Evolutionary conservation across 441 rosid species (phyloP).

Genomic region (Kokia cookei): DNA sequence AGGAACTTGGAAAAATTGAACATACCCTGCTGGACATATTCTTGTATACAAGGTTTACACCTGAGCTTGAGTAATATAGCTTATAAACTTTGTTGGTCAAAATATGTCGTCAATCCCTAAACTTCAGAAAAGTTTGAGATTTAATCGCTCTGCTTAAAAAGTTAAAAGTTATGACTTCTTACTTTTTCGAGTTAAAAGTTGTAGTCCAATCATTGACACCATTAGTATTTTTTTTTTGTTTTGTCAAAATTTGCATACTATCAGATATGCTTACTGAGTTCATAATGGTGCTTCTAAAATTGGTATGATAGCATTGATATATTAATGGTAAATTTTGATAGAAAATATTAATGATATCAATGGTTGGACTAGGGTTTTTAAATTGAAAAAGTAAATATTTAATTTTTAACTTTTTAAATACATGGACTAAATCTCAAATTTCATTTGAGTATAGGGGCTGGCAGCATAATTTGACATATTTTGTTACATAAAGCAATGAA

Average conservation of each 20-base stretch:
- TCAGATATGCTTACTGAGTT: neutral
- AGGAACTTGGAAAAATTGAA: neutral
- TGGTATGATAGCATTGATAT: neutral
- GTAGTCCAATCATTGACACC: neutral
- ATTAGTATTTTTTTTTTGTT: neutral
- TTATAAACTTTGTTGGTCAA: neutral
- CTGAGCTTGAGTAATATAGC: neutral
- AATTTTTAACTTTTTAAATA: neutral
- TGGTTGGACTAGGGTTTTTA: neutral
- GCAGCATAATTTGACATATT: neutral
- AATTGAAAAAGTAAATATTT: neutral
- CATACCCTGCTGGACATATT: neutral
- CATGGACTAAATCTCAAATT: neutral
- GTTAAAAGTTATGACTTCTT: neutral
- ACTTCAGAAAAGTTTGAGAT: neutral
- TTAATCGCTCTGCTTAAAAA: neutral
- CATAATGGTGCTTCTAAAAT: neutral
- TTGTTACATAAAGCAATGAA: neutral
- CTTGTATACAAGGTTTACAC: neutral
- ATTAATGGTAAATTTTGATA: neutral
- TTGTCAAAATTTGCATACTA: neutral
- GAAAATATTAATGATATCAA: neutral
- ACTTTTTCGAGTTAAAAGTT: neutral
- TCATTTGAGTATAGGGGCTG: neutral
- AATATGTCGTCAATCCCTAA: neutral